phyloP scores from a whole-genome alignment of 2,329 filamentous ascomycete genomes.

The Arthrobotrys sphaeroides region DNA sequence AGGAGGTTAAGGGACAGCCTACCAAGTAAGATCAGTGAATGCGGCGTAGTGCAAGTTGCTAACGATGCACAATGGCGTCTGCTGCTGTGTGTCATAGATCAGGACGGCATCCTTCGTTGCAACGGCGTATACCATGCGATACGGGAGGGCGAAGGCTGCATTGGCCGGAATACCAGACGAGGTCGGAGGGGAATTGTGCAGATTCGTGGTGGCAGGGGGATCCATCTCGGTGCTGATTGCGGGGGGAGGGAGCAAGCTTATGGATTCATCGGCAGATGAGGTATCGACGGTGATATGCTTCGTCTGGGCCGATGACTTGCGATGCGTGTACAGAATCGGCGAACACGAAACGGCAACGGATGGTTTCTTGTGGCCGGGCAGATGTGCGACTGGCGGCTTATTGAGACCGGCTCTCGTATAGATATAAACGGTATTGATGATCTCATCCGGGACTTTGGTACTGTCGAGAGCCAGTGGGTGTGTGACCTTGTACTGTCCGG shows the following conservation, averaged over 20 bases:
- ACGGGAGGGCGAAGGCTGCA: conserved; percentile 83
- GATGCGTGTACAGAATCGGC: conserved; percentile 83
- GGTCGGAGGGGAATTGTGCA: conserved; percentile 66
- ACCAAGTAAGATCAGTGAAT: conserved; percentile 96
- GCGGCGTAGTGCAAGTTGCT: conserved; percentile 98
- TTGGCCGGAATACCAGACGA: conserved; percentile 65
- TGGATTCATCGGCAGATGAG: conserved; percentile 82
- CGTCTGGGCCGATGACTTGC: conserved; percentile 74
- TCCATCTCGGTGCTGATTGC: conserved; percentile 66
- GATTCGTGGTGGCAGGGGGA: conserved; percentile 62
- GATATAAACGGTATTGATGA: conserved; percentile 97
- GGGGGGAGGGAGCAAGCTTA: conserved; percentile 84
- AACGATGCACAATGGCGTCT: conserved; percentile 89
- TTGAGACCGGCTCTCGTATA: conserved; percentile 97
- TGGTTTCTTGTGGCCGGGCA: conserved; percentile 97
- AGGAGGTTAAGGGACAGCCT: conserved; percentile 61
- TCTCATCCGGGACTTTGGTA: conserved; percentile 79
- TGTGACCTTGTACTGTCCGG: conserved; percentile 90
- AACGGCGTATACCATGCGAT: conserved; percentile 95
- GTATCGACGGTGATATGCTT: conserved; percentile 96
- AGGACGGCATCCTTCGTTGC: conserved; percentile 95
- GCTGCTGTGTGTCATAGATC: conserved; percentile 96
- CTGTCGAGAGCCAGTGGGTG: conserved; percentile 73
- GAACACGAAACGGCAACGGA: conserved; percentile 96
- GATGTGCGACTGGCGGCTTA: conserved; percentile 91